phyloP scores from a whole-genome alignment of 1,139 yeast genomes.

The Debaryomyces udenii region DNA sequence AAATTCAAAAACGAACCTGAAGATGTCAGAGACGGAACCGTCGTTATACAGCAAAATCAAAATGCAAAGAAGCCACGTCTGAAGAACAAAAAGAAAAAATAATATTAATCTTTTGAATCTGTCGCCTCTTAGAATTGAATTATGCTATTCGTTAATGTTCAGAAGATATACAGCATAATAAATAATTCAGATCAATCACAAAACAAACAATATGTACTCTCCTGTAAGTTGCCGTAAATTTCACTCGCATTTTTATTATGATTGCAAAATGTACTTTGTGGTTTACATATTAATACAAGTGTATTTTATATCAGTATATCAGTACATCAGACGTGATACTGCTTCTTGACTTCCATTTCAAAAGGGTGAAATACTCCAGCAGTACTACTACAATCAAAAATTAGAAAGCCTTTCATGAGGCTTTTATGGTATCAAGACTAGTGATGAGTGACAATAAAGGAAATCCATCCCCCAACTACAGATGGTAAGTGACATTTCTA shows the following conservation, averaged over 20 bases:
- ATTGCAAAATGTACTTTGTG: slow-evolving; percentile 8
- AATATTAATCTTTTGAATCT: background rate
- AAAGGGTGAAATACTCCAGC: no score
- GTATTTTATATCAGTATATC: background rate
- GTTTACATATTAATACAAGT: slow-evolving; percentile 3
- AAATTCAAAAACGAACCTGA: slow-evolving; percentile 71
- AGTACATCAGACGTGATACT: no score
- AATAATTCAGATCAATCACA: background rate
- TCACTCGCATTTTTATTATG: slow-evolving; percentile 6
- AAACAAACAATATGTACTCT: slow-evolving; percentile 7
- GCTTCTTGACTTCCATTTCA: no score
- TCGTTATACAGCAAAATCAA: slow-evolving; percentile 42
- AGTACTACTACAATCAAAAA: no score
- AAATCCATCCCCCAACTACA: slow-evolving; percentile 9
- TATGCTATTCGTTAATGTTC: background rate
- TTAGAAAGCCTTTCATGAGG: no score
- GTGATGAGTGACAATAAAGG: slow-evolving; percentile 9
- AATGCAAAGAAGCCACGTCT: slow-evolving; percentile 20
- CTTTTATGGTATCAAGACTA: no score
- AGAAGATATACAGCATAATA: no score
- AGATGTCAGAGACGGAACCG: slow-evolving; percentile 71
- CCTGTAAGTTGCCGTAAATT: slow-evolving; percentile 17
- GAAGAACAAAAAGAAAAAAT: slow-evolving; percentile 23
- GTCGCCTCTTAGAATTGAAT: no score
- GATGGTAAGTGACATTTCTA: slow-evolving; percentile 8